These are phyloP conservation scores for Zygnema cylindricum DNA, from an alignment of 139 green algal species.

Conservation along the genomic window DNA sequence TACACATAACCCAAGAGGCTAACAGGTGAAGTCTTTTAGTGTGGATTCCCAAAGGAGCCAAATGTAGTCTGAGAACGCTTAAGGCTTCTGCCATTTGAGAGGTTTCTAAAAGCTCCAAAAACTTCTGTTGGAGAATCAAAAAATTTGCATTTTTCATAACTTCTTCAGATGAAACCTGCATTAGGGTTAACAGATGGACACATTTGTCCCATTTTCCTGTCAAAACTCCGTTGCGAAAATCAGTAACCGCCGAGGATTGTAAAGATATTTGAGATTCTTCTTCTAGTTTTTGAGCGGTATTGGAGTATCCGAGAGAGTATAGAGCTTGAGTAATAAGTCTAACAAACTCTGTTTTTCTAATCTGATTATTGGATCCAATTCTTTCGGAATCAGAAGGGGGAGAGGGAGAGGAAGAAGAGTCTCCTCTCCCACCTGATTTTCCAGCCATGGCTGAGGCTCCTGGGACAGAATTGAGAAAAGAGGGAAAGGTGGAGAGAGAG, in stretches of 20 bases:
- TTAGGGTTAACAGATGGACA: conserved; percentile 9
- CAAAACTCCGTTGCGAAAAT: conserved; percentile 56
- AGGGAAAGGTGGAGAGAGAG: too few species aligned
- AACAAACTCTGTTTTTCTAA: too few species aligned
- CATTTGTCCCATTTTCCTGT: conserved; percentile 48
- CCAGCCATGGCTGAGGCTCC: too few species aligned
- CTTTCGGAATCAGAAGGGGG: too few species aligned
- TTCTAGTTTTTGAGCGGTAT: conserved; percentile 43
- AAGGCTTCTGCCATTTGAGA: conserved; percentile 28
- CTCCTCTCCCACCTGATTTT: too few species aligned
- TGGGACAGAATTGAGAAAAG: too few species aligned
- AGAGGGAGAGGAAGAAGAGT: too few species aligned
- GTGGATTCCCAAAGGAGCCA: conserved; percentile 41
- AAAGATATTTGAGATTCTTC: conserved; percentile 49
- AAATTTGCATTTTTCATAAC: conserved; percentile 41
- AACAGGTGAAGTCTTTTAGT: too few species aligned
- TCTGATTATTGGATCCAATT: too few species aligned
- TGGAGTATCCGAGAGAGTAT: too few species aligned
- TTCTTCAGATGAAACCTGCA: conserved; percentile 22
- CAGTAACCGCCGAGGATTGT: conserved; percentile 43
- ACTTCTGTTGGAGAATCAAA: conserved; percentile 63
- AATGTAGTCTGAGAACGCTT: conserved; percentile 15
- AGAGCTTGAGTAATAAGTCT: too few species aligned
- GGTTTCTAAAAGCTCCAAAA: conserved; percentile 54
- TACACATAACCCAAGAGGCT: conserved; percentile 51